Base-by-base conservation (phyloP, 768 basidiomycete species). In the Lactifluus subvellereus region DNA sequence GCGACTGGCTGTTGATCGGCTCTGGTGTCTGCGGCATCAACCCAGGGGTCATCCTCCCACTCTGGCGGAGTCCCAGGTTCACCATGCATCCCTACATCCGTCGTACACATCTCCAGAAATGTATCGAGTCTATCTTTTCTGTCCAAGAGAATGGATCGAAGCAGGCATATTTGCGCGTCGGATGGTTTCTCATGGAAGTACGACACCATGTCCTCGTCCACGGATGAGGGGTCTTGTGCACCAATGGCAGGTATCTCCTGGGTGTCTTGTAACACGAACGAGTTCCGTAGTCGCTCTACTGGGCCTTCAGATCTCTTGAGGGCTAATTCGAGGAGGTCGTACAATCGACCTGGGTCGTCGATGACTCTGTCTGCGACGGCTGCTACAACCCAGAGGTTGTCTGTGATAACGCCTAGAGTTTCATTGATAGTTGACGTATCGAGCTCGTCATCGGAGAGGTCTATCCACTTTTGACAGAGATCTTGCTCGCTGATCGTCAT, bases 31-130 rank as follows among this genome's bases (percentile, higher is more conserved):
- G 69, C 71, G 0, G 77, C 73, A 51, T 90, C 86, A 42, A 78
- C 84, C 88, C 88, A 91, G 13, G 89, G 88, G 71, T 90, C 87
- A 68, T 87, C 89, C 68, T 84, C 83, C 88, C 87, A 89, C 57
- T 85, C 83, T 10, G 84, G 35, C 7, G 32, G 74, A 16, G 30
- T 48, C 11, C 79, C 78, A 13, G 77, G 72, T 37, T 71, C 69
- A 5, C n/a, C 40, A 3, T 64, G 68, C 37, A 65, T 54, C 4
- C 64, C 70, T 38, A 68, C 64, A 37, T 70, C 68, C 10, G 65
- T 62, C 30, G 79, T 72, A 69, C 74, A 81, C 67, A 91, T 79
- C 68, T 87, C 81, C 22, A 82, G 77, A 62, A 80, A 93, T n/a
- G 89, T 90, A 65, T 85, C 86, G 52, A 93, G 76, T 52, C 82